Evolutionary conservation across 2,329 filamentous ascomycete species (phyloP), one percentile per base, ranked within the genome.

Genomic region (Trichoderma sp.): DNA sequence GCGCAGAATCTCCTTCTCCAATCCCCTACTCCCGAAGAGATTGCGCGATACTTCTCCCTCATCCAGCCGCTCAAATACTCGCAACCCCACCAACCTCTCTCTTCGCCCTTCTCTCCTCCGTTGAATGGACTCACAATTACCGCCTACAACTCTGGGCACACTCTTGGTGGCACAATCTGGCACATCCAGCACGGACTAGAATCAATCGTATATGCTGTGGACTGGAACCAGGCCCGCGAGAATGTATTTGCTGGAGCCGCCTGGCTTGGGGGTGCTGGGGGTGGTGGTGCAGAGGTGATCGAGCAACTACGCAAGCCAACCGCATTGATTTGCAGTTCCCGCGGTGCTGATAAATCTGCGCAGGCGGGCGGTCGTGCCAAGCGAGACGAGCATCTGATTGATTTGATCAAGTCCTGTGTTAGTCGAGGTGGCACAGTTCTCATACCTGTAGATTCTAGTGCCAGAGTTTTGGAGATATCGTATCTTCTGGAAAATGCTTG

Each of bases 191-290:
- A 98, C 82, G 94, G 94, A 0, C 86, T 97, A 77, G 96, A 99
- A 79, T 97, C 94, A 0, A 95, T 99, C 52, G 94, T 99, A 1
- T 98, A 99, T 75, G 95, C 96, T 0, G 93, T 97, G 21, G 95
- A 98, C 76, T 99, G 96, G 96, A 97, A 97, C 75, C 94, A 97
- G 80, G 93, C 92, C n/a, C 89, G 93, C 73, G 96, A 99, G 78
- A 97, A 97, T 80, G 94, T 98, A 18, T 90, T 97, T 70, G 90
- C 95, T 0, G 95, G 95, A 71, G 96, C 96, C 26, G 94, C 95
- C 30, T 98, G 96, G 93, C 85, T 99, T 52, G 93, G 93, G 56
- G 92, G 93, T 6, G 90, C 90, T 26, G 92, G 90, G 34, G 89
- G 88, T 0, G 92, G 92, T 51, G 92, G 93, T 24, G 91, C 92